Conservation (phyloP, 2,329 filamentous ascomycete species). For the Sclerotinia minor region DNA sequence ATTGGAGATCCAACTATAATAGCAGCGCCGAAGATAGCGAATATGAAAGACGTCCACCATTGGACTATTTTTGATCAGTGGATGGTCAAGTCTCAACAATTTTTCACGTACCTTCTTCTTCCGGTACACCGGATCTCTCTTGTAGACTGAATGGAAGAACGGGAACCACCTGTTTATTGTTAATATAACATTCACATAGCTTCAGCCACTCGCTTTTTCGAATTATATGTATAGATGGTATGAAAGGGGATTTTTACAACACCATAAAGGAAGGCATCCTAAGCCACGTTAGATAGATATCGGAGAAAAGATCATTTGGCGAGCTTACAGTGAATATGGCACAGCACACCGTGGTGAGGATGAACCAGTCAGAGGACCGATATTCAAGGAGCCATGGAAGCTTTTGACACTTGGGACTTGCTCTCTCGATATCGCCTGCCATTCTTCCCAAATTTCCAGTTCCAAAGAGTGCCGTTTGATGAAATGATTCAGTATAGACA, state of each 20-base stretch:
- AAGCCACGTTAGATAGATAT: constrained; percentile 25
- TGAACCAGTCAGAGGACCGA: constrained; percentile 27
- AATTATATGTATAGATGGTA: neutral
- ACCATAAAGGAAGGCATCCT: constrained; percentile 61
- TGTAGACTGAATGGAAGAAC: constrained; percentile 67
- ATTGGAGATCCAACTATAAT: constrained; percentile 23
- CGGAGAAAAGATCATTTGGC: neutral
- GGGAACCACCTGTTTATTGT: constrained; percentile 55
- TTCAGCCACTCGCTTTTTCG: neutral
- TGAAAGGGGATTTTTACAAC: constrained; percentile 38
- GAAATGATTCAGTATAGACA: neutral
- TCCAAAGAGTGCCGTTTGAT: constrained; percentile 5
- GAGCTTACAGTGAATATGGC: constrained; percentile 26
- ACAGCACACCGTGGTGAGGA: constrained; percentile 27
- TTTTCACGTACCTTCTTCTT: constrained; percentile 39
- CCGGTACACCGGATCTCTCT: constrained; percentile 52
- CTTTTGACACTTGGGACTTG: constrained; percentile 7
- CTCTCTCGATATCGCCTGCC: constrained; percentile 18
- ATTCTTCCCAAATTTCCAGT: constrained; percentile 10
- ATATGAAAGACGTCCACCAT: constrained; percentile 26
- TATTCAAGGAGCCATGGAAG: constrained; percentile 30
- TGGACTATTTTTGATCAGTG: constrained; percentile 21
- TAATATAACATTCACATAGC: neutral
- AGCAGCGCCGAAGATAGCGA: constrained; percentile 26
- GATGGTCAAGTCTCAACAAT: neutral